These are phyloP conservation scores for Balamuthia mandrillaris DNA, from an alignment of 208 protist genomes.

Conservation along the genomic window DNA sequence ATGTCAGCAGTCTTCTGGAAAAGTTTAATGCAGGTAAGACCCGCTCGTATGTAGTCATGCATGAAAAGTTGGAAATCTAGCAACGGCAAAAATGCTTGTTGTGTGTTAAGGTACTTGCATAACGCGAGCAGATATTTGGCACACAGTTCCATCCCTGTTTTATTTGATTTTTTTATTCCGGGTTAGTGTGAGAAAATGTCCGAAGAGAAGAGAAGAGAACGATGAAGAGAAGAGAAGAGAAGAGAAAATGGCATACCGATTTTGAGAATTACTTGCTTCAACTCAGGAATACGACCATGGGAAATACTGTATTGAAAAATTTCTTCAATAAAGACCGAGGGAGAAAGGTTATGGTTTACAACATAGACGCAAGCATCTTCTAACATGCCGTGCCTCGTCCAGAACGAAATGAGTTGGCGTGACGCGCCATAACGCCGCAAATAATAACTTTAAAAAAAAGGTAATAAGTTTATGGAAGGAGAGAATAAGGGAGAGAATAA, in stretches of 20 bases:
- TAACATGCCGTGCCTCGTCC: not conserved
- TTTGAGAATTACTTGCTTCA: not conserved
- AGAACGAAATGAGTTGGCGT: slow-evolving; percentile 43
- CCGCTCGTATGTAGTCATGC: slow-evolving; percentile 55
- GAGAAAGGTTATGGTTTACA: slow-evolving; percentile 14
- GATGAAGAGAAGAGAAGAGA: not conserved
- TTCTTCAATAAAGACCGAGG: slow-evolving; percentile 52
- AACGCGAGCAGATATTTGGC: slow-evolving; percentile 47
- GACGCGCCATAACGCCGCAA: slow-evolving; percentile 47
- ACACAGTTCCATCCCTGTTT: not conserved
- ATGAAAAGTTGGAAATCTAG: slow-evolving; percentile 59
- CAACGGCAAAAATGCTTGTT: slow-evolving; percentile 39
- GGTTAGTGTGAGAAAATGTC: too few species aligned
- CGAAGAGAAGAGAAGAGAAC: not conserved
- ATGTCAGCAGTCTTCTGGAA: slow-evolving; percentile 23
- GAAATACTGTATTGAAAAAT: slow-evolving; percentile 21
- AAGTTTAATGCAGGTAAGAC: slow-evolving; percentile 60
- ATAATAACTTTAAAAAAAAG: too few species aligned
- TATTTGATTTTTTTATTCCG: too few species aligned
- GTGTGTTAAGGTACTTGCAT: slow-evolving; percentile 58
- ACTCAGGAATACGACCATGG: not conserved
- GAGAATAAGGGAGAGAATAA: too few species aligned
- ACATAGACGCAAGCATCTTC: slow-evolving; percentile 2
- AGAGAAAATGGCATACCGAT: not conserved
- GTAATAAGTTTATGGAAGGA: too few species aligned